Evolutionary conservation across 73 alveolate species (phyloP).

Genomic region (Symbiodinium pilosum): DNA sequence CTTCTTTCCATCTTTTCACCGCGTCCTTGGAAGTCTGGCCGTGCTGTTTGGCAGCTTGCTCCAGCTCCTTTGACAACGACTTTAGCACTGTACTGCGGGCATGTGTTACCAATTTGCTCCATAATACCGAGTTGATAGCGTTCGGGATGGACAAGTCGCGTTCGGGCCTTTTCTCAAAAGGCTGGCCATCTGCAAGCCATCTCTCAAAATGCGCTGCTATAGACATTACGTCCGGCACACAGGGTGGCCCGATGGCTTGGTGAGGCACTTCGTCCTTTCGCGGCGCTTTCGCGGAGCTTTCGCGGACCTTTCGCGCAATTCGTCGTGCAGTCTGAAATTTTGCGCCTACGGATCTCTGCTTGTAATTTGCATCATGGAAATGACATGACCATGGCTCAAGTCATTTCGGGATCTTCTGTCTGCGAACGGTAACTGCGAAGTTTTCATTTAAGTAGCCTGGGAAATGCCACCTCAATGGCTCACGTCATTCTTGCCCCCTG

Average conservation of each 20-base stretch:
- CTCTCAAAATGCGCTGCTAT: not conserved
- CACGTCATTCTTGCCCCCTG: too few species aligned
- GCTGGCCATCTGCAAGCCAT: constrained; percentile 23
- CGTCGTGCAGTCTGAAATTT: too few species aligned
- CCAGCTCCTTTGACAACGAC: not conserved
- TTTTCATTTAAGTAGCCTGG: too few species aligned
- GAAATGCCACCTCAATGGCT: too few species aligned
- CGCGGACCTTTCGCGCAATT: too few species aligned
- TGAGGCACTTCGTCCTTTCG: not conserved
- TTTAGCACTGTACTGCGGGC: not conserved
- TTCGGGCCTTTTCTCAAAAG: not conserved
- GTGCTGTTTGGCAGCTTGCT: not conserved
- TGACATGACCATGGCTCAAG: too few species aligned
- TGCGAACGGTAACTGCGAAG: too few species aligned
- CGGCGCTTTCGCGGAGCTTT: not conserved
- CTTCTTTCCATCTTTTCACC: not conserved
- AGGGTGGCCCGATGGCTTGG: not conserved
- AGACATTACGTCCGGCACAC: not conserved
- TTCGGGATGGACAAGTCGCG: constrained; percentile 7
- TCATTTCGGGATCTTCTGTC: too few species aligned
- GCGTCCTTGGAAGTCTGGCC: not conserved
- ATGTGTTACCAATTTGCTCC: not conserved
- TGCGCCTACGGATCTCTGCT: too few species aligned
- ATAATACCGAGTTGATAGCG: not conserved
- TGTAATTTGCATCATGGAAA: too few species aligned